Base-by-base conservation (phyloP, 352 stramenopile genomes). In the Phytophthora vignae region DNA sequence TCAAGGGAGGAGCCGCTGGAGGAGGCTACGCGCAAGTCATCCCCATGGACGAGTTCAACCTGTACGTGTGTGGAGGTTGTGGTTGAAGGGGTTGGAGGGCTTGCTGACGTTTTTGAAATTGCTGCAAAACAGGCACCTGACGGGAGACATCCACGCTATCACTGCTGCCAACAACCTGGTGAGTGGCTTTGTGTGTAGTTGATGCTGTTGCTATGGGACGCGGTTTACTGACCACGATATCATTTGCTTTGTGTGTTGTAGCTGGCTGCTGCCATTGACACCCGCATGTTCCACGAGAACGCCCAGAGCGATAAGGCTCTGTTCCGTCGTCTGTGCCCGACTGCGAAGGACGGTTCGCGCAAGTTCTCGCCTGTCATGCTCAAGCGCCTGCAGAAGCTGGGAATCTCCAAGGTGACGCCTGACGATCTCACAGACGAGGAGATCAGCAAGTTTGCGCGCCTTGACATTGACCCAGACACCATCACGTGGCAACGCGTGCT, bases 91-190 rank as follows among this genome's bases (percentile, higher is more conserved):
- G 36, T 5, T 25, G 36, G 22, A 6, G 4, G 48, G 50, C 22
- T n/a, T 76, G 48, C 40, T 79, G 44, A 72, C 38, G 0, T 53
- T 21, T 58, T 44, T 52, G 56, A 25, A 49, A 40, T 17, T 9
- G n/a, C 25, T 59, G n/a, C 71, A 4, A 49, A 44, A 22, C 29
- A 93, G 86, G 15, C 98, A 99, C 74, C 73, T 99, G 52, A 99
- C 98, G 17, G 97, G 98, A 29, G 98, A 99, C 71, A 99, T 99
- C 71, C 98, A 99, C 66, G 98, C 98, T 25, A 98, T 99, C 71
- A 99, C 96, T 42, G 97, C 97, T 22, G 96, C 97, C 7, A 99
- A 99, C 84, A 99, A 99, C 78, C 73, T 99, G 31, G 83, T 92
- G 61, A 63, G 71, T 56, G 7, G 11, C 25, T 64, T 25, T 4